phyloP scores from a whole-genome alignment of 179 eudicot species.

The Patellifolia procumbens region DNA sequence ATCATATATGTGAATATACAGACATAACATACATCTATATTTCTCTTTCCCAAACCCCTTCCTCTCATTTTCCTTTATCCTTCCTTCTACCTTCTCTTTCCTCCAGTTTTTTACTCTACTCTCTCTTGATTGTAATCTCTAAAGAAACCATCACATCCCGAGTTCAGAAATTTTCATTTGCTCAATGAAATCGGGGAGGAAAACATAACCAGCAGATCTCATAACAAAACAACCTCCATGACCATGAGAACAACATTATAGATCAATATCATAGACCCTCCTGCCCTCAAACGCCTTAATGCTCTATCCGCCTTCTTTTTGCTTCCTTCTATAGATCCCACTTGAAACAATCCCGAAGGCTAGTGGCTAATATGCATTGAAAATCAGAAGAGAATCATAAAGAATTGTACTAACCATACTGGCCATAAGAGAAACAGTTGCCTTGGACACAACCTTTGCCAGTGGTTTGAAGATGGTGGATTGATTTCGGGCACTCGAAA shows the following conservation, averaged over 20 bases:
- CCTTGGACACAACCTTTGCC: conserved; percentile 75
- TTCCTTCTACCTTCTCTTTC: no score
- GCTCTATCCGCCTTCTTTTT: not conserved
- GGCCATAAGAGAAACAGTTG: conserved; percentile 56
- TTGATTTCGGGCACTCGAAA: conserved; percentile 31
- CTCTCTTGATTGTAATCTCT: no score
- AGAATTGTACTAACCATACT: conserved; percentile 60
- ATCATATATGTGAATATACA: no score
- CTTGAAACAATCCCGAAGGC: not conserved
- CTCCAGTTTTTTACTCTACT: no score
- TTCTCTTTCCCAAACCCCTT: no score
- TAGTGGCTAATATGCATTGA: not conserved
- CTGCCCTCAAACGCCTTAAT: no score
- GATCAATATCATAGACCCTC: not conserved
- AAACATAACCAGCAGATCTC: not conserved
- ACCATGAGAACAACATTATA: not conserved
- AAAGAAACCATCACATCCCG: no score
- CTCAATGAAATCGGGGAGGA: not conserved
- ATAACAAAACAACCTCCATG: not conserved
- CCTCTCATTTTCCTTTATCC: no score
- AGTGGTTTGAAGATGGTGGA: conserved; percentile 69
- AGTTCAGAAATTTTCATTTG: no score
- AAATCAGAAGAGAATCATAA: not conserved
- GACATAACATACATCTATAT: no score
- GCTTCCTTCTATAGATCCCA: not conserved